Conservation (phyloP, 2,329 filamentous ascomycete genomes). For the Pseudophaeomoniella oleicola region DNA sequence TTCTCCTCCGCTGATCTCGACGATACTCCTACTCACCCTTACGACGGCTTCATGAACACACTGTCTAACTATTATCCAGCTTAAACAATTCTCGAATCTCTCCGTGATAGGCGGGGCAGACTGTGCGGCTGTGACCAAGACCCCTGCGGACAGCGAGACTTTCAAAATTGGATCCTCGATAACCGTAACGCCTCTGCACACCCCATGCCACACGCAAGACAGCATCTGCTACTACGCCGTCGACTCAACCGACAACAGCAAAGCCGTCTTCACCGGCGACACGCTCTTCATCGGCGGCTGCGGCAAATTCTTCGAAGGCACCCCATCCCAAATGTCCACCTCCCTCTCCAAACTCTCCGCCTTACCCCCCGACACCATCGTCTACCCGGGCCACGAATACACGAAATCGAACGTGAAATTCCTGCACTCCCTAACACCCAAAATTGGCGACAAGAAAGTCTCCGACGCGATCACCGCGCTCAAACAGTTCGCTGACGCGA, state of each 20-base stretch:
- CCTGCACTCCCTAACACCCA: slow-evolving; percentile 17
- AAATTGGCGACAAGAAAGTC: neutral
- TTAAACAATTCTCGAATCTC: slow-evolving; percentile 45
- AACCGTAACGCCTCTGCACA: slow-evolving; percentile 74
- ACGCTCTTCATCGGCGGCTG: slow-evolving; percentile 93
- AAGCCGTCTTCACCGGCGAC: slow-evolving; percentile 86
- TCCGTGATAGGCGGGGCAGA: slow-evolving; percentile 79
- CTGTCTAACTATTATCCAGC: slow-evolving; percentile 20
- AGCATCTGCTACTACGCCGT: slow-evolving; percentile 92
- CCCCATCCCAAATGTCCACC: slow-evolving; percentile 76
- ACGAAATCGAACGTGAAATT: slow-evolving; percentile 96
- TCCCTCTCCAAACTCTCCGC: slow-evolving; percentile 74
- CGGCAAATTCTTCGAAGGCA: slow-evolving; percentile 91
- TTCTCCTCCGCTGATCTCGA: neutral
- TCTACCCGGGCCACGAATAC: slow-evolving; percentile 95
- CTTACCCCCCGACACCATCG: slow-evolving; percentile 78
- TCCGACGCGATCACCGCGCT: slow-evolving; percentile 60
- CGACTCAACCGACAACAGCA: slow-evolving; percentile 45
- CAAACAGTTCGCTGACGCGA: slow-evolving; percentile 58
- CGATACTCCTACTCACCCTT: neutral
- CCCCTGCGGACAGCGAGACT: slow-evolving; percentile 57
- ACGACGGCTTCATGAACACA: neutral
- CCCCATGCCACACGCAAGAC: slow-evolving; percentile 95
- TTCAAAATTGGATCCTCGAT: slow-evolving; percentile 75
- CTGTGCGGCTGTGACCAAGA: slow-evolving; percentile 65